Base-by-base conservation (phyloP, 768 basidiomycete species). In the Tylopilus felleus region DNA sequence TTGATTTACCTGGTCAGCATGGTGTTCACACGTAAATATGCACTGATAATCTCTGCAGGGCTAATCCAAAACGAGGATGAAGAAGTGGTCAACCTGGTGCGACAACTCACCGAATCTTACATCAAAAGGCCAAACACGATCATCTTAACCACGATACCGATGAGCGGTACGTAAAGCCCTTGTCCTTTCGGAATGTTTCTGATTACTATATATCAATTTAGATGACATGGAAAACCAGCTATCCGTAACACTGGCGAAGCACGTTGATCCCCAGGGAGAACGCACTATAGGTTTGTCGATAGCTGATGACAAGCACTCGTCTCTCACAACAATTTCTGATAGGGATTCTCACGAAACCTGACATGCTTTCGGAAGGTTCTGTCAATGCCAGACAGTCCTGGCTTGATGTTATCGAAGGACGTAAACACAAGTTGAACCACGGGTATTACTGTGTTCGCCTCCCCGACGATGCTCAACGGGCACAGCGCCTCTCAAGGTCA, bases 301-400 rank as follows among this genome's bases (percentile, higher is more conserved):
- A 13, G 19, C 16, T 48, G 21, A n/a, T 7, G n/a, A 8, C 31
- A 36, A 35, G 8, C 7, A 8, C 17, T 9, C 16, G 13, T 16
- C 0, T 36, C 38, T 60, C 6, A 55, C n/a, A 29, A 10, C 21
- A 8, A 3, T 42, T 19, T 25, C 5, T 23, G 8, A 1, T 56
- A 88, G 86, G 83, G 6, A 78, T 89, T 1, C 74, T 88, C 10
- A 90, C 87, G 0, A 89, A 90, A 59, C 82, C 85, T 0, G 88
- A 90, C 57, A 73, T 66, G 4, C 66, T 90, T 1, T 63, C 69
- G 1, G 40, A 57, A 0, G 83, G 82, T 10, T 71, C 77, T 4
- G 74, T 64, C 5, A 71, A 76, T 40, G 42, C 73, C 42, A 77
- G 70, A 17, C 43, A 71, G 29, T 41, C 35, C 27, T 88, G 86